Conservation (phyloP, 2,329 filamentous ascomycete genomes). For the Penicillium verrucosum region DNA sequence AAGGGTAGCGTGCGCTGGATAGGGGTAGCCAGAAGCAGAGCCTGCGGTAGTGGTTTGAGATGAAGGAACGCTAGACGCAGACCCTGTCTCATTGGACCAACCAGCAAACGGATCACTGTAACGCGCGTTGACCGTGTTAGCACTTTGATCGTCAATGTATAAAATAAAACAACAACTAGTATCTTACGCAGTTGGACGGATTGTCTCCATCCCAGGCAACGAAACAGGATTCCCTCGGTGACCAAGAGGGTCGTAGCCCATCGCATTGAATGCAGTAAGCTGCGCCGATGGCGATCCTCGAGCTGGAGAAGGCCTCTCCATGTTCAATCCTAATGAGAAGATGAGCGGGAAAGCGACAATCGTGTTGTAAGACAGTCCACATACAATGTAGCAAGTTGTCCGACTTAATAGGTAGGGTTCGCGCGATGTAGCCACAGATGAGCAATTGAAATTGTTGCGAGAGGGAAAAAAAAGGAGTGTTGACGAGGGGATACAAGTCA, state of each 20-base stretch:
- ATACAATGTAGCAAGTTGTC: background rate
- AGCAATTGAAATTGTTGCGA: too few relatives aligned
- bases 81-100: background rate
- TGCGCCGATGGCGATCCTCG: background rate
- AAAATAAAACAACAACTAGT: background rate
- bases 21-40: background rate
- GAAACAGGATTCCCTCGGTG: background rate
- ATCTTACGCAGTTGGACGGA: background rate
- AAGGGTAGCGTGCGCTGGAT: background rate
- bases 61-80: background rate
- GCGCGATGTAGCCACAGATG: background rate
- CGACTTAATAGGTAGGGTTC: background rate
- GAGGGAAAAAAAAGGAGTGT: background rate
- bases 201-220: background rate
- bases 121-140: background rate
- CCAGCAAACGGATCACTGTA: background rate
- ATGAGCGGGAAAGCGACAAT: background rate
- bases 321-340: background rate
- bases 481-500: too few relatives aligned
- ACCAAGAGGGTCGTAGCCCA: background rate
- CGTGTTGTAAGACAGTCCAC: background rate
- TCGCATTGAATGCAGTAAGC: background rate
- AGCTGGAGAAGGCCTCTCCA: background rate
- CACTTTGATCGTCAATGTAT: background rate
- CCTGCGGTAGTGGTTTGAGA: background rate